Evolutionary conservation across 257 asterid species (phyloP), one percentile per base, ranked within the genome.

Genomic region (Hygrophila difformis): DNA sequence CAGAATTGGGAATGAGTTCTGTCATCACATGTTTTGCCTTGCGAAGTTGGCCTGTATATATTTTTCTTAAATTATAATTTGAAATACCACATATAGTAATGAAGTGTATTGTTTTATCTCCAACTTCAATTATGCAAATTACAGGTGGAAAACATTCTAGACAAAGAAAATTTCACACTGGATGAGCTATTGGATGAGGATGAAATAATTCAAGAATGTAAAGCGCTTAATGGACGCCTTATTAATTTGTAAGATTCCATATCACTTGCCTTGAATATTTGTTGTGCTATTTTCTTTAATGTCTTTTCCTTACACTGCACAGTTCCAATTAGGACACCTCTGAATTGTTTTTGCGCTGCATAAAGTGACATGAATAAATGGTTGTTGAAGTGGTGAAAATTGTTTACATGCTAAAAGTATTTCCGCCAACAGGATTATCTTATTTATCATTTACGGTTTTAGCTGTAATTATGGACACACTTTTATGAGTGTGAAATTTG

Each of bases 131-230:
- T 14, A 49, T 35, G n/a, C 48, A 12, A 34, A 52, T 69, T 55
- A 71, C 75, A 88, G 97, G 93, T 88, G 87, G 97, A 84, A 68
- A 39, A 81, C 13, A 65, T 88, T 60, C 63, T 88, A 60, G 97
- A 88, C 51, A 88, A 81, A 65, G 94, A 84, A 45, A 77, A 67
- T 41, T 76, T 76, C 45, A 75, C 93, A 3, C 49, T 84, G 66
- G 89, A 78, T 59, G 97, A 88, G 67, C 82, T 84, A 60, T 56
- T 88, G 79, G 97, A 84, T 12, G 97, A 88, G 75, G 95, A 88
- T 55, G 97, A 88, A 55, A 81, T 84, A 72, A 84, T 84, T 69
- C 97, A 88, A 76, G 97, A 88, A 66, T 84, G 94, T 76, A 88
- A 78, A 74, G 82, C 95, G 50, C 87, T 88, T 54, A 88, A 88